Base-by-base conservation (phyloP, 306 rosid genomes). In the Cucurbita maxima region DNA sequence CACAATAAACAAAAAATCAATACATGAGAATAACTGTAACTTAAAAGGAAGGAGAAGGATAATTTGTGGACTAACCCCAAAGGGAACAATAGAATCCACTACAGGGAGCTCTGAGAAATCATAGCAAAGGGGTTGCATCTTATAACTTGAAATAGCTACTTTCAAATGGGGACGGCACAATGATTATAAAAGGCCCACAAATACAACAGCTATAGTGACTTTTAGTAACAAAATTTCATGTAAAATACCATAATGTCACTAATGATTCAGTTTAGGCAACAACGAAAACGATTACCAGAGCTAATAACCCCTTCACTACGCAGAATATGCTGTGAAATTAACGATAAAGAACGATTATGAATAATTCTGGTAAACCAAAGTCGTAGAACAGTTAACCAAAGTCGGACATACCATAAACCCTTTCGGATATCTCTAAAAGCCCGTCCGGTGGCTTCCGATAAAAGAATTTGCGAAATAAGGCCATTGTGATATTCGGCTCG, bases 401-500 rank as follows among this genome's bases (percentile, higher is more conserved):
- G 76, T 6, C 58, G 62, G 78, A 63, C 95, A 43, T 87, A 95
- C 99, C 97, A 84, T 89, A 95, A 84, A 95, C 96, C 83, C 91
- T 86, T 77, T 88, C 99, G 80, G 90, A 84, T 81, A 95, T 95
- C 87, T 95, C 99, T 48, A 91, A 68, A 63, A 91, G 96, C 81
- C 99, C 99, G 25, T 95, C 97, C 20, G 99, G 99, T 8, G 99
- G 99, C 83, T 95, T 95, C 86, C 90, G 86, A 70, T 85, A 91
- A 61, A 95, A 95, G 89, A 95, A 89, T 86, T 91, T 91, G 22
- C 96, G 80, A 67, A 95, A 95, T 78, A 95, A 78, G 60, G 96
- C 96, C 97, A 95, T 95, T 75, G 80, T n/a, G 71, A 63, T 1
- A 61, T 52, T 54, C n/a, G 19, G 40, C 59, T 44, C 37, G 82